Percentiles rank a stretch among this genome's conserved stretches.
These are phyloP conservation scores for Daldinia vernicosa DNA, from an alignment of 495 filamentous ascomycete species.

Conservation along the genomic window DNA sequence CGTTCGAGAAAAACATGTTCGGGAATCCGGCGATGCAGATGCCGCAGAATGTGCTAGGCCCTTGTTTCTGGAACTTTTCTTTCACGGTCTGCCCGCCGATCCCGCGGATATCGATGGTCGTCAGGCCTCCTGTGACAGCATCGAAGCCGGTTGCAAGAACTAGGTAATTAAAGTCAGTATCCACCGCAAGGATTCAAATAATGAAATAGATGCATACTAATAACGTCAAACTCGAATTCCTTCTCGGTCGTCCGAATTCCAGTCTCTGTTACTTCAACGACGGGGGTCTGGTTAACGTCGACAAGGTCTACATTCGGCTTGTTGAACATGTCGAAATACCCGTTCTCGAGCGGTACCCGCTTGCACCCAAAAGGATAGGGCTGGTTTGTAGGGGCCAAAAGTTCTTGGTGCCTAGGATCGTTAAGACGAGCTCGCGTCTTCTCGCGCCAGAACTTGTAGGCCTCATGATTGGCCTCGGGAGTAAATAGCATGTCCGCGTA, in stretches of 20 bases:
- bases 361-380: conserved; percentile 65
- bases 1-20: conserved; percentile 65
- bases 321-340: conserved; percentile 69
- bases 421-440: conserved; percentile 60
- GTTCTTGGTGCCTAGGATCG: conserved; percentile 58
- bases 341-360: conserved; percentile 61
- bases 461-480: conserved; percentile 55
- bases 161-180: conserved; percentile 32
- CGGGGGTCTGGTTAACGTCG: conserved; percentile 58
- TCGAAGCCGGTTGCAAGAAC: conserved; percentile 65
- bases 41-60: conserved; percentile 59
- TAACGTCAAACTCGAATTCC: conserved; percentile 56
- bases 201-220: conserved; percentile 51
- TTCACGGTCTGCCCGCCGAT: conserved; percentile 50
- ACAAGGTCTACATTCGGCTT: conserved; percentile 63
- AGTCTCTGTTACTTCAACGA: conserved; percentile 55
- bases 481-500: conserved; percentile 61
- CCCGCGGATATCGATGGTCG: conserved; percentile 55
- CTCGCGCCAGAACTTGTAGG: conserved; percentile 67
- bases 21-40: conserved; percentile 57
- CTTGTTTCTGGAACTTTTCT: conserved; percentile 60
- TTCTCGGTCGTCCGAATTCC: conserved; percentile 55
- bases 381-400: conserved; percentile 63
- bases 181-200: conserved; percentile 11
- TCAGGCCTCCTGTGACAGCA: conserved; percentile 59